A percentile compares a stretch with the other conserved stretches of the same genome.
phyloP scores from a whole-genome alignment of 202 grass and related monocot species.

The Setaria viridis region DNA sequence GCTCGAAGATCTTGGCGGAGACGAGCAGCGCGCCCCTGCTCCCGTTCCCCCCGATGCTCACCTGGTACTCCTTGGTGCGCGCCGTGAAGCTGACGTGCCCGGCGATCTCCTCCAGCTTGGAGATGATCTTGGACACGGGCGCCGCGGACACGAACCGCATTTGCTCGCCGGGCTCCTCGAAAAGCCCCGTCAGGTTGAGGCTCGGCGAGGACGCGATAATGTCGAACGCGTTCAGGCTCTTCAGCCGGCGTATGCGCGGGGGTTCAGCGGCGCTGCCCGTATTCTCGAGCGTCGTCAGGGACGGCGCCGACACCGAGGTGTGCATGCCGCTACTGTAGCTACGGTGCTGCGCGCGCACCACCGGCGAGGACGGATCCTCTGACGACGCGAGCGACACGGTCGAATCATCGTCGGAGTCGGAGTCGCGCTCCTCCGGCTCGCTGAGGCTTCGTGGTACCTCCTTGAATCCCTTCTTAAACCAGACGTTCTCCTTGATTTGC shows the following conservation, averaged over 20 bases:
- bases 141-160: conserved; percentile 52
- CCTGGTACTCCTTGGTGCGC: conserved; percentile 56
- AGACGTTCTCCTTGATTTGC: conserved; percentile 60
- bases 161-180: conserved; percentile 66
- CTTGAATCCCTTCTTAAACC: conserved; percentile 68
- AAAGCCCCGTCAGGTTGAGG: conserved; percentile 62
- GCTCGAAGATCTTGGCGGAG: conserved; percentile 56
- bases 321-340: conserved; percentile 16
- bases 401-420: neutral
- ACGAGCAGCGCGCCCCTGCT: conserved; percentile 53
- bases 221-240: conserved; percentile 70
- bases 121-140: conserved; percentile 54
- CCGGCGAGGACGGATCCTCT: neutral
- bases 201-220: conserved; percentile 67
- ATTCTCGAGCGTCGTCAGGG: neutral
- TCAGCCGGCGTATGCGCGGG: conserved; percentile 39
- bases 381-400: neutral
- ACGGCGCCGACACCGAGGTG: conserved; percentile 47
- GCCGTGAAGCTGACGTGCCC: conserved; percentile 46
- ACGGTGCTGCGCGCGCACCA: neutral
- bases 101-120: conserved; percentile 67
- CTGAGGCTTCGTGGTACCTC: conserved; percentile 38
- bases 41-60: conserved; percentile 58
- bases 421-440: neutral
- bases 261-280: neutral